Percentiles rank a stretch among this genome's conserved stretches.
Conservation (phyloP, 495 filamentous ascomycete species). For the Clavariopsis aquatica region DNA sequence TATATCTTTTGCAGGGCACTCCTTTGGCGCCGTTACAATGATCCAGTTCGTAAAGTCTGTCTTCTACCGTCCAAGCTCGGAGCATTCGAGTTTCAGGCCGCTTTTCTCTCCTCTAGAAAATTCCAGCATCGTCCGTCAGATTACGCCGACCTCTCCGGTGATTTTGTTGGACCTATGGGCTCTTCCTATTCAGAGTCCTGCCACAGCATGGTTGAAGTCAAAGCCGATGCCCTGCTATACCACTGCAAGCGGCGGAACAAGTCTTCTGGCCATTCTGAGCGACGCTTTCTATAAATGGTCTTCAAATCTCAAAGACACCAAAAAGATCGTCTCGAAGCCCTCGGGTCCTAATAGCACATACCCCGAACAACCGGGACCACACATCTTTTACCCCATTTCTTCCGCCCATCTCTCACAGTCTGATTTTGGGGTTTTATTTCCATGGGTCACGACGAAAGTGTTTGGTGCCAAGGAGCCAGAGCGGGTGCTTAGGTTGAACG, state of each 20-base stretch:
- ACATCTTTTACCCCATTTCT: conserved; percentile 61
- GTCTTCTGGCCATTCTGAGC: conserved; percentile 65
- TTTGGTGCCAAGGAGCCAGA: conserved; percentile 64
- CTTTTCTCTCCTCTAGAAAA: conserved; percentile 54
- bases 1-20: conserved; percentile 73
- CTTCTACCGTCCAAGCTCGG: conserved; percentile 53
- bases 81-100: conserved; percentile 38
- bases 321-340: conserved; percentile 53
- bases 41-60: conserved; percentile 73
- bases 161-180: conserved; percentile 75
- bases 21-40: conserved; percentile 70
- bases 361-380: conserved; percentile 27
- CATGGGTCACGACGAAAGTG: conserved; percentile 60
- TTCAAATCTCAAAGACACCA: conserved; percentile 61
- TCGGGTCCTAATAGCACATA: conserved; percentile 14
- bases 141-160: conserved; percentile 61
- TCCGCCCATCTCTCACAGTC: conserved; percentile 73
- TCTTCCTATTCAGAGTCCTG: conserved; percentile 60
- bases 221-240: conserved; percentile 68
- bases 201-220: conserved; percentile 59
- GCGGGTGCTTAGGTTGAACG: conserved; percentile 62
- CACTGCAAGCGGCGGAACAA: conserved; percentile 48
- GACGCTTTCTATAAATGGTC: conserved; percentile 73
- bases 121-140: conserved; percentile 57
- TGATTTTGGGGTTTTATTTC: conserved; percentile 78